Evolutionary conservation across 768 basidiomycete genomes (phyloP), one percentile per base, ranked within the genome.

Genomic region (Suillus cothurnatus): DNA sequence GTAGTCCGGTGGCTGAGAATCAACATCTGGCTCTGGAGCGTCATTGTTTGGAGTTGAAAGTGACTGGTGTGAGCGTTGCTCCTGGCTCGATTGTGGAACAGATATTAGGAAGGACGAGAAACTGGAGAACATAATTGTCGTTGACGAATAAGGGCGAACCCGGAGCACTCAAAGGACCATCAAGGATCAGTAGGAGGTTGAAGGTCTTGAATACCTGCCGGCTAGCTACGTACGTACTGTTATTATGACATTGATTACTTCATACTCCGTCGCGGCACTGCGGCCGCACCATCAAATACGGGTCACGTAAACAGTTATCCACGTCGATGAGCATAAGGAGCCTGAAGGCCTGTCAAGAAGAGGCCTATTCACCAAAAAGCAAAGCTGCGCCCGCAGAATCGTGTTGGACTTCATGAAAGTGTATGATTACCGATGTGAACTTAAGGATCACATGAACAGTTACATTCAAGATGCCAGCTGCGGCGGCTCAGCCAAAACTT

Each of bases 21-120:
- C 53, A 66, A 67, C 68, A 61, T 52, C 32, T 43, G 47, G 50
- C 15, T 19, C 68, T 31, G 69, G 4, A 41, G 19, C 21, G n/a
- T 61, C 39, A 26, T 69, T 28, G 60, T 72, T 53, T 64, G 47
- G 57, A 67, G 64, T 62, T 36, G 66, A 64, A 19, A 41, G 66
- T 68, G 68, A 71, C 71, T 67, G 70, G 70, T 62, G 68, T 70
- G 72, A 31, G 60, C 26, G 70, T 67, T 70, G 77, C 57, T 67
- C 64, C 43, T 65, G 70, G 64, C 64, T 47, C 64, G 70, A 53
- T 69, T 84, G 83, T n/a, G 85, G 74, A n/a, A 77, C 73, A 36
- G 82, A 77, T 45, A 86, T 85, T 0, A 87, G 72, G 66, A 85
- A 81, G 2, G 83, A 82, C 8, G 85, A 79, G 62, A 86, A 73